phyloP scores from a whole-genome alignment of 2,329 filamentous ascomycete species.

The Pseudogymnoascus sp. region DNA sequence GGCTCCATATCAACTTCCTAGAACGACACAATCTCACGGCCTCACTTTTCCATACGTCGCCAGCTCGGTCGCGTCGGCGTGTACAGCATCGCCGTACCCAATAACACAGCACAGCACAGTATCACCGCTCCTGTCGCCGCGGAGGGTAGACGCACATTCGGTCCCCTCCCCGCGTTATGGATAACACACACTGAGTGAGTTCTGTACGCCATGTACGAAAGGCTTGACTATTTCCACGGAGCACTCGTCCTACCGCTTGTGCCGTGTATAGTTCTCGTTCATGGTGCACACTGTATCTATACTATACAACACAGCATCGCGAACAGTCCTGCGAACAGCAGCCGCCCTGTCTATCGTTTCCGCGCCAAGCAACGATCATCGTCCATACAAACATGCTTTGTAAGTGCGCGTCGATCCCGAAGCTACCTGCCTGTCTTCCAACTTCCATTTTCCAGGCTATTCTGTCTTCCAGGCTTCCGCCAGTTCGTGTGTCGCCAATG shows the following conservation, averaged over 20 bases:
- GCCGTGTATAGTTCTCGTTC: neutral
- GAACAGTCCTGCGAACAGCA: neutral
- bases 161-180: neutral
- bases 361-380: neutral
- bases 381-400: neutral
- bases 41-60: neutral
- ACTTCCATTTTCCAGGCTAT: no score
- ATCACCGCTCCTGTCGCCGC: neutral
- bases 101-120: neutral
- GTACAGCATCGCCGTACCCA: neutral
- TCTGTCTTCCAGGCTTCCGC: neutral
- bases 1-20: neutral
- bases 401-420: neutral
- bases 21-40: neutral
- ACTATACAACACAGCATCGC: neutral
- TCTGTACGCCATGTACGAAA: neutral
- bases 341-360: neutral
- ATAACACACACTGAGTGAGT: neutral
- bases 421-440: neutral
- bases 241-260: neutral
- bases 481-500: neutral
- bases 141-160: neutral
- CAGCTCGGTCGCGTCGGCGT: neutral
- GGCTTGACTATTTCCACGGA: neutral
- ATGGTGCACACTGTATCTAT: neutral